Percentiles rank a stretch among this genome's conserved stretches.
phyloP scores from a whole-genome alignment of 169 alveolate genomes.

The Plasmodium coatneyi region DNA sequence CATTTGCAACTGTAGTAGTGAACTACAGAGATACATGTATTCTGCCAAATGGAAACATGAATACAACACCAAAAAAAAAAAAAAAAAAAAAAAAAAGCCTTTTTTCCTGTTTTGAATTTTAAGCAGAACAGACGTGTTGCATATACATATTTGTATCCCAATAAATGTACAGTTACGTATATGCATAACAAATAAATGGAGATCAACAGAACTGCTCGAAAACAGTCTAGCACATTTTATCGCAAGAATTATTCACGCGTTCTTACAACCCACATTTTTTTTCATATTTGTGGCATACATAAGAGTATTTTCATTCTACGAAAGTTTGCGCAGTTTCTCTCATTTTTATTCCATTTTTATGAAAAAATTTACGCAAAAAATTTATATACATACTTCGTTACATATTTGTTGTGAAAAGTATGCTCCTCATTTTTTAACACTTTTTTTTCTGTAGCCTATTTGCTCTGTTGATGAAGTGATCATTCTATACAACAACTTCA shows the following conservation, averaged over 20 bases:
- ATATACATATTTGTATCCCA: not conserved
- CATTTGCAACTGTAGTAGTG: not conserved
- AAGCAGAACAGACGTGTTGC: not conserved
- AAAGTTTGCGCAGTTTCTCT: not conserved
- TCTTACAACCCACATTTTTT: not conserved
- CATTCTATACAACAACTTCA: not conserved
- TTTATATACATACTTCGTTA: not conserved
- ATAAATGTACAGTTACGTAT: not conserved
- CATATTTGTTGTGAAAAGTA: not conserved
- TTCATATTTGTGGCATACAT: not conserved
- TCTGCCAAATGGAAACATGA: not conserved
- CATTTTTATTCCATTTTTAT: not conserved
- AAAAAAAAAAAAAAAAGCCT: not conserved
- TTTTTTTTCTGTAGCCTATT: not conserved
- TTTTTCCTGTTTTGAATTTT: not conserved
- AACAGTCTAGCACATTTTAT: not conserved
- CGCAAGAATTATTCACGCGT: not conserved
- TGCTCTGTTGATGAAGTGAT: not conserved
- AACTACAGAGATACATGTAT: not conserved
- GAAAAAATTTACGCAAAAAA: not conserved
- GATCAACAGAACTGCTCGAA: not conserved
- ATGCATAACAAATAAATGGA: not conserved
- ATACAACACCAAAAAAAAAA: not conserved
- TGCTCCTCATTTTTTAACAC: constrained; percentile 8
- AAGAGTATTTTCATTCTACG: not conserved